Evolutionary conservation across 176 grass and related monocot genomes (phyloP), one percentile per base, ranked within the genome.

Genomic region (Hordeum marinum): DNA sequence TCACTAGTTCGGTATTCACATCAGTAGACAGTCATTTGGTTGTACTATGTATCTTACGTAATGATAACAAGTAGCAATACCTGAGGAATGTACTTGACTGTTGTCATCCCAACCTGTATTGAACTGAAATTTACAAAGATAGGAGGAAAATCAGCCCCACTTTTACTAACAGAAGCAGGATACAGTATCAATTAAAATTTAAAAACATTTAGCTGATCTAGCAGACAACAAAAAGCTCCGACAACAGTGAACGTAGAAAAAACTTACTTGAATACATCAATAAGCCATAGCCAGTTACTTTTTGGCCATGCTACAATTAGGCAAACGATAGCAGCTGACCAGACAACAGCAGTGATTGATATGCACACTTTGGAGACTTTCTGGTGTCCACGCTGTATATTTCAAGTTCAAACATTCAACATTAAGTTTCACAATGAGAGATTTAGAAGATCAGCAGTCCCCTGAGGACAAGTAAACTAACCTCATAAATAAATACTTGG

Each of bases 11-110:
- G 12, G 11, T 11, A 45, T 17, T 52, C 7, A 48, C 29, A n/a
- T 37, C 37, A 80, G 48, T n/a, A 76, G 37, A 42, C 1, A 77
- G 76, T 21, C n/a, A 61, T 20, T 4, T 71, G 7, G 36, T 62
- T 12, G 24, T 52, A 62, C 42, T 72, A n/a, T 26, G 42, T 68
- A 76, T 36, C 21, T 70, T 48, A 62, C 63, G 31, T 52, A 59
- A 31, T 58, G 14, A 68, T 20, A 77, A 82, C 31, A 77, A 60
- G 72, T 71, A 77, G 55, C 20, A 79, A 20, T 87, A 98, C 96
- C 96, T 98, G 96, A 68, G 96, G 96, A 61, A 98, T 98, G 74
- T 98, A 98, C 88, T 98, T 98, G 85, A 98, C 95, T 80, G 96
- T 63, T 62, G 96, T 98, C 96, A 98, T 98, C 4, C 86, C 45